Evolutionary conservation across 1,139 yeast genomes (phyloP), one percentile per base, ranked within the genome.

Genomic region (Candida buenavistaensis): DNA sequence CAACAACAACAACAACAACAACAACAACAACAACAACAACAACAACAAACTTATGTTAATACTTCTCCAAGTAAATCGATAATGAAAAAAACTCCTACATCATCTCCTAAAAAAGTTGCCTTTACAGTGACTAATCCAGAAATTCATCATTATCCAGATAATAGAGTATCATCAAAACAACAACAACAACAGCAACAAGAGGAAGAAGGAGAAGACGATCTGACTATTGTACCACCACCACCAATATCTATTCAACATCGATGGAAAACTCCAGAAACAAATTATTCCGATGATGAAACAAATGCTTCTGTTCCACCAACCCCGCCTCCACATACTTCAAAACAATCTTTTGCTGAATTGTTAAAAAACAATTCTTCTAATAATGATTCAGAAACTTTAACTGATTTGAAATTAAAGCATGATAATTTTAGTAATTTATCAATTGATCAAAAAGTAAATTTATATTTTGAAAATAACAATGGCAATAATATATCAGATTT

Each of bases 21-120:
- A n/a, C n/a, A n/a, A n/a, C n/a, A n/a, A n/a, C n/a, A n/a, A n/a
- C n/a, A n/a, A n/a, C n/a, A n/a, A n/a, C n/a, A n/a, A n/a, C n/a
- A n/a, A n/a, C n/a, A 38, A 40, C 32, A 26, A 23, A 30, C 27
- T 12, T 32, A 28, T 14, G 33, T 20, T 8, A 47, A 42, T 26
- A 16, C 50, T 5, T 64, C 72, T 2, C 75, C 75, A 3, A 59
- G 57, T 36, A 68, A 64, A 44, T 66, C 73, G 13, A 68, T 66
- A 25, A 62, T 70, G 68, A 66, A 59, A 41, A 61, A 58, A 36
- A 46, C 59, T 3, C 50, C 60, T 1, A 45, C 46, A 5, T 40
- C 49, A 10, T 64, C 72, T 1, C 73, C 74, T 4, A 62, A 60
- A 38, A 68, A 68, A 41, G 75, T 68, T 7, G 75, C 61, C 2